Conservation (phyloP, 2,329 filamentous ascomycete species). For the Hymenoscyphus fructigenus region DNA sequence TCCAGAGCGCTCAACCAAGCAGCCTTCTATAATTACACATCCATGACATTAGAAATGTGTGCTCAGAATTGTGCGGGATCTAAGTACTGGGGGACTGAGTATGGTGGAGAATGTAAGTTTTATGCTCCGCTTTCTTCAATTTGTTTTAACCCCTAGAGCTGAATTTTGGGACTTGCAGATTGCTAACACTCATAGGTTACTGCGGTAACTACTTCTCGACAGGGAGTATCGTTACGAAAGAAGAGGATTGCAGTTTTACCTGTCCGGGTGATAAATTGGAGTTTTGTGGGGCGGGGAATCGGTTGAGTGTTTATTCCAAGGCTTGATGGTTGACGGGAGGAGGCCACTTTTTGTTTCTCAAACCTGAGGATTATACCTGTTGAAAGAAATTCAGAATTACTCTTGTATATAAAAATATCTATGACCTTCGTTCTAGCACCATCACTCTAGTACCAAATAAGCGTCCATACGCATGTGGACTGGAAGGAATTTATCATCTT, state of each 20-base stretch:
- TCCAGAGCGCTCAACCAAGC: conserved; percentile 22
- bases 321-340: not conserved
- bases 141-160: not conserved
- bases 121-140: conserved; percentile 3
- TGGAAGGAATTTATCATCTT: no score
- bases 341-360: no score
- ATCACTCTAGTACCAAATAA: no score
- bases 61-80: conserved; percentile 33
- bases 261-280: conserved; percentile 32
- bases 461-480: no score
- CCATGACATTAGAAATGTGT: conserved; percentile 38
- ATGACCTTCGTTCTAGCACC: no score
- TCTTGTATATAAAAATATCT: no score
- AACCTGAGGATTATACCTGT: no score
- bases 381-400: no score
- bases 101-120: conserved; percentile 39
- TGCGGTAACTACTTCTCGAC: conserved; percentile 33
- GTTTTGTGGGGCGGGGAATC: conserved; percentile 36
- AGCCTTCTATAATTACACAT: conserved; percentile 26
- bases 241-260: conserved; percentile 29
- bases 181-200: conserved; percentile 32
- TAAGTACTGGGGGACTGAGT: conserved; percentile 42
- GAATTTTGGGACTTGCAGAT: not conserved
- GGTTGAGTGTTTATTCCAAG: conserved; percentile 29
- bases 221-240: conserved; percentile 9